These are phyloP conservation scores for Tympanopsis confertula DNA, from an alignment of 2,329 filamentous ascomycete species.

Conservation along the genomic window DNA sequence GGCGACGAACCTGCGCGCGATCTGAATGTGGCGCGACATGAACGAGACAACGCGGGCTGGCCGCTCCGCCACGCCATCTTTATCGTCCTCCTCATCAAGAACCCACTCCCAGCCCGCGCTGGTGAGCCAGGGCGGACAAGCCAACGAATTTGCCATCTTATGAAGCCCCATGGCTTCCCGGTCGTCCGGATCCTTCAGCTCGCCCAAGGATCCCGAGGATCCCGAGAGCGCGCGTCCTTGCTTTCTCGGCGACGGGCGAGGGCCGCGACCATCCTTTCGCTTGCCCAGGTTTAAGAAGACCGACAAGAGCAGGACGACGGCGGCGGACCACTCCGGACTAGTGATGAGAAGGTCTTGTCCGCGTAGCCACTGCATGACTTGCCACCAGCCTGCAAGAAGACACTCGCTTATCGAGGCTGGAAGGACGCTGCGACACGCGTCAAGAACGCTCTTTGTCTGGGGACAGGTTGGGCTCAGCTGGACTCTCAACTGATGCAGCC, in stretches of 20 bases:
- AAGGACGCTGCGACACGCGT: constrained; percentile 52
- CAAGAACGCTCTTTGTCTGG: constrained; percentile 49
- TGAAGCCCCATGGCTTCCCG: constrained; percentile 34
- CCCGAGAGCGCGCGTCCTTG: constrained; percentile 19
- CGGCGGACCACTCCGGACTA: constrained; percentile 58
- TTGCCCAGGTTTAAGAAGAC: constrained; percentile 49
- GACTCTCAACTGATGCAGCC: constrained; percentile 55
- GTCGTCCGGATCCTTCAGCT: constrained; percentile 14
- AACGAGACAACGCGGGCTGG: constrained; percentile 19
- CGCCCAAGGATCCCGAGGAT: constrained; percentile 20
- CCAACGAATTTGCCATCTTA: constrained; percentile 34
- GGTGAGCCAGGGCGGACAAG: constrained; percentile 45
- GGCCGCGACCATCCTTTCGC: constrained; percentile 15
- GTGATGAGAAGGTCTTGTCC: constrained; percentile 16
- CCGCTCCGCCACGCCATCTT: constrained; percentile 1
- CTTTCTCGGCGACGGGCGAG: constrained; percentile 18
- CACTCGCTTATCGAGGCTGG: constrained; percentile 45
- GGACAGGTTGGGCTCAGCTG: constrained; percentile 52
- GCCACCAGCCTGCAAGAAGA: constrained; percentile 62
- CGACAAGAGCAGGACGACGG: constrained; percentile 51
- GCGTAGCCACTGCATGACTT: constrained; percentile 58
- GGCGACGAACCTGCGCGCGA: constrained; percentile 54
- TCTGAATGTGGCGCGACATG: constrained; percentile 36
- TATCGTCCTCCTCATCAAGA: constrained; percentile 37
- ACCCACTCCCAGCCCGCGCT: constrained; percentile 63